Percentiles rank a stretch among this genome's conserved stretches.
Conservation (phyloP, 768 basidiomycete species). For the Kwoniella dejecticola region DNA sequence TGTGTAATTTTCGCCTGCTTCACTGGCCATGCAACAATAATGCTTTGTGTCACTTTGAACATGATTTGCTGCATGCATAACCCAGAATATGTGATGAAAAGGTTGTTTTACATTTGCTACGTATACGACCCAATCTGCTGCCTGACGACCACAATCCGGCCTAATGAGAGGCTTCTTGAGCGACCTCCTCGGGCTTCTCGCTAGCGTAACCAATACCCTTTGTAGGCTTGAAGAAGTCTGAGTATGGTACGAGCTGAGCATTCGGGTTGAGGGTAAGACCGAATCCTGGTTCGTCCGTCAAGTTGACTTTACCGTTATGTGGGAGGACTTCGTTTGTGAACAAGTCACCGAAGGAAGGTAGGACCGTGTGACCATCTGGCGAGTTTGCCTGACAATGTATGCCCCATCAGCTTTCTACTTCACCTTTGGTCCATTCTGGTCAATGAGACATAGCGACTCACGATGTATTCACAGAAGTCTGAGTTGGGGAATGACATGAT, state of each 20-base stretch:
- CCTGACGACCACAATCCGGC: too few relatives aligned
- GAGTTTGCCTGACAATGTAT: constrained; percentile 55
- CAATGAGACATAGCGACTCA: constrained; percentile 10
- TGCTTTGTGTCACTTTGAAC: too few relatives aligned
- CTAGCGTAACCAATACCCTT: constrained; percentile 38
- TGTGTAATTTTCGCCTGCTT: too few relatives aligned
- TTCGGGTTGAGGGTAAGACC: constrained; percentile 58
- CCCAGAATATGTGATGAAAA: too few relatives aligned
- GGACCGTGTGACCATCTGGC: constrained; percentile 58
- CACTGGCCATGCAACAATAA: too few relatives aligned
- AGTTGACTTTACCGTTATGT: constrained; percentile 55
- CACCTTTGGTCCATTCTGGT: too few relatives aligned
- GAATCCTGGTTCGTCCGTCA: constrained; percentile 57
- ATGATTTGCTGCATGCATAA: too few relatives aligned
- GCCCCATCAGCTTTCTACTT: background rate
- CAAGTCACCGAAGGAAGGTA: constrained; percentile 58
- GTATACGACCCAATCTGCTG: too few relatives aligned
- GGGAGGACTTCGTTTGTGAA: constrained; percentile 59
- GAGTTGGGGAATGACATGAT: constrained; percentile 58
- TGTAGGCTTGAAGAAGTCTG: constrained; percentile 37
- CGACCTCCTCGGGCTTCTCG: constrained; percentile 19
- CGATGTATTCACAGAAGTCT: constrained; percentile 56
- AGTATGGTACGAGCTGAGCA: constrained; percentile 53
- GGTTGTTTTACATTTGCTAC: too few relatives aligned
- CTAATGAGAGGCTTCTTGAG: background rate